Evolutionary conservation across 805 yeast genomes (phyloP).

Genomic region (Barnettozyma sucrosica): DNA sequence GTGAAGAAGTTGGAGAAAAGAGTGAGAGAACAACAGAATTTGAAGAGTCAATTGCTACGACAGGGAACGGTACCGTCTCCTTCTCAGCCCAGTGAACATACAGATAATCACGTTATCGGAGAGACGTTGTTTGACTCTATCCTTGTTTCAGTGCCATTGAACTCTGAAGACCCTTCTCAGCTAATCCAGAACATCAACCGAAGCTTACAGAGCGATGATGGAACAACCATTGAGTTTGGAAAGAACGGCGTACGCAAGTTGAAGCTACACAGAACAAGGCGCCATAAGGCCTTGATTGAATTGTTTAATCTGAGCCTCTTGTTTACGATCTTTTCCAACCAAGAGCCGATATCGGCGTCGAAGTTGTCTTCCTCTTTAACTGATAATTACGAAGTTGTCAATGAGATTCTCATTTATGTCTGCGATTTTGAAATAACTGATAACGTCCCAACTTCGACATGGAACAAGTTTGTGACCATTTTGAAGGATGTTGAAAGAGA

Average conservation of each 20-base stretch:
- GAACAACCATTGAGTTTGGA: slow-evolving; percentile 17
- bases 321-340: slow-evolving; percentile 39
- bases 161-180: slow-evolving; percentile 35
- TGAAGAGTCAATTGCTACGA: slow-evolving; percentile 5
- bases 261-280: slow-evolving; percentile 57
- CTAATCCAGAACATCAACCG: slow-evolving; percentile 51
- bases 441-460: slow-evolving; percentile 79
- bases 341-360: slow-evolving; percentile 36
- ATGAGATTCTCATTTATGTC: slow-evolving; percentile 42
- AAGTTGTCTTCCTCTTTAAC: not conserved
- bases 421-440: slow-evolving; percentile 60
- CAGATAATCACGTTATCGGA: slow-evolving; percentile 36
- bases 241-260: slow-evolving; percentile 37
- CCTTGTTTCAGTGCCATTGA: slow-evolving; percentile 52
- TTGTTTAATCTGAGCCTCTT: slow-evolving; percentile 45
- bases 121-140: slow-evolving; percentile 77
- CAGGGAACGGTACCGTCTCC: not conserved
- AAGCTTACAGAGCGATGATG: slow-evolving; percentile 31
- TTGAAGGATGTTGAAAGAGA: slow-evolving; percentile 67
- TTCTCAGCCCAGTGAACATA: slow-evolving; percentile 1
- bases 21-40: slow-evolving; percentile 27
- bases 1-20: slow-evolving; percentile 55
- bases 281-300: slow-evolving; percentile 54
- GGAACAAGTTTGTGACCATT: slow-evolving; percentile 78
- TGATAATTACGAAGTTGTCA: slow-evolving; percentile 38